Evolutionary conservation across 306 rosid species (phyloP), one percentile per base, ranked within the genome.

Genomic region (Clitoria ternatea): DNA sequence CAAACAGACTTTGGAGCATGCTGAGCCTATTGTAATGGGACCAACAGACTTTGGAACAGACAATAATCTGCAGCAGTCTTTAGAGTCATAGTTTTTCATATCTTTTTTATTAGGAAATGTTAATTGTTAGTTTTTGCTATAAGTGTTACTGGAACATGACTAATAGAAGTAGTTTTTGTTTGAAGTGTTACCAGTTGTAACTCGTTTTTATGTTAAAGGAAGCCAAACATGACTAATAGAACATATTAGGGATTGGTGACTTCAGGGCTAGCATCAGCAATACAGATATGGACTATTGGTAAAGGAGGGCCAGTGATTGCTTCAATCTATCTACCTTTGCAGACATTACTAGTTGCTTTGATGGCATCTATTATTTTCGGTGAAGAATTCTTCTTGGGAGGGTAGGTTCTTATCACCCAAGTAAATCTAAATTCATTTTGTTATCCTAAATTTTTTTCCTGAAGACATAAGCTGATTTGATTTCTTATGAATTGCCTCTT

Each of bases 271-370:
- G 89, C 86, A 27, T 85, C 89, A 40, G 90, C 97, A 23, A 57
- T 86, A 73, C 95, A 90, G 74, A 90, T 83, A 66, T 90, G 92
- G 95, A 76, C 80, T 35, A 81, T 88, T 69, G 81, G 77, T 63
- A 83, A 73, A 47, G 94, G 89, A 47, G 97, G 97, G 13, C 97
- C 91, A 13, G 83, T 85, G 40, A 85, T 86, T 82, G 81, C 82
- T 70, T 80, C 91, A 30, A 61, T 85, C 52, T 88, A 88, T 80
- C 81, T 79, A 3, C 94, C 94, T 1, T 69, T 88, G 23, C 94
- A 88, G 75, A 88, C 85, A 61, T 37, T 88, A 20, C 76, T 85
- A 4, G 90, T 83, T 10, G 88, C 90, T 39, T 47, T 85, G 65
- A 66, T 85, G 66, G 63, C 94, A 11, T 77, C 94, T 13, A 22